Percentiles rank a stretch among this genome's conserved stretches.
These are phyloP conservation scores for Talaromyces ruber DNA, from an alignment of 495 filamentous ascomycete species.

Conservation along the genomic window DNA sequence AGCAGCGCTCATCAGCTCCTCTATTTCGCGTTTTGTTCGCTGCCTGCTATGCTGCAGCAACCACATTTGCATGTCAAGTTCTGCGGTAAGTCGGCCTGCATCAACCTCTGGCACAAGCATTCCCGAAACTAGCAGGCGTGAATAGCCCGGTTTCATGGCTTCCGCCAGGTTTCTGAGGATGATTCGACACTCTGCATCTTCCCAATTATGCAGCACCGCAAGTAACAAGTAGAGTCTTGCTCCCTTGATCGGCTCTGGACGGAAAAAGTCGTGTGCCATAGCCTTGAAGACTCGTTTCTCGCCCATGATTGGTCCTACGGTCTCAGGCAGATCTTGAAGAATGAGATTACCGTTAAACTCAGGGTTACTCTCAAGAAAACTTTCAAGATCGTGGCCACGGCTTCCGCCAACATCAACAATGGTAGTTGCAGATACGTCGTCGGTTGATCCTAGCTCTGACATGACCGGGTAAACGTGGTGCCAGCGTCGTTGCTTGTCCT, in stretches of 20 bases:
- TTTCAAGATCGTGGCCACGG: neutral
- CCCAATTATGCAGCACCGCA: conserved; percentile 40
- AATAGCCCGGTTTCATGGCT: neutral
- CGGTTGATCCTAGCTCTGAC: neutral
- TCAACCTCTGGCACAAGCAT: neutral
- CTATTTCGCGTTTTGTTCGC: neutral
- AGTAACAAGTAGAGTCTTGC: conserved; percentile 44
- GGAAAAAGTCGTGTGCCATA: conserved; percentile 41
- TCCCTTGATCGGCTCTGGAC: conserved; percentile 39
- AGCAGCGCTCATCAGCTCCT: neutral
- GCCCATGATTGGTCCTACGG: conserved; percentile 24
- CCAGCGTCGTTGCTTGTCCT: neutral
- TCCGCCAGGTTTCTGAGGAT: conserved; percentile 18
- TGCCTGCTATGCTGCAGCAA: neutral
- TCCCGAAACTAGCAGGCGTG: neutral
- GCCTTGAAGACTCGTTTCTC: conserved; percentile 30
- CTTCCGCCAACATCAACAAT: neutral
- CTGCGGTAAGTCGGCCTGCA: neutral
- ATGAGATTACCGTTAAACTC: conserved; percentile 19
- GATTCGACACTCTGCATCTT: conserved; percentile 25
- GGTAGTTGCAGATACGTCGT: neutral
- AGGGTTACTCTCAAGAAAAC: neutral
- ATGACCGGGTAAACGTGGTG: neutral
- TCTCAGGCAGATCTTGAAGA: conserved; percentile 41
- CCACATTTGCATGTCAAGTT: conserved; percentile 1